Percentiles rank a stretch among this genome's conserved stretches.
These are phyloP conservation scores for Inonotus obliquus DNA, from an alignment of 1,284 basidiomycete species.

Conservation along the genomic window DNA sequence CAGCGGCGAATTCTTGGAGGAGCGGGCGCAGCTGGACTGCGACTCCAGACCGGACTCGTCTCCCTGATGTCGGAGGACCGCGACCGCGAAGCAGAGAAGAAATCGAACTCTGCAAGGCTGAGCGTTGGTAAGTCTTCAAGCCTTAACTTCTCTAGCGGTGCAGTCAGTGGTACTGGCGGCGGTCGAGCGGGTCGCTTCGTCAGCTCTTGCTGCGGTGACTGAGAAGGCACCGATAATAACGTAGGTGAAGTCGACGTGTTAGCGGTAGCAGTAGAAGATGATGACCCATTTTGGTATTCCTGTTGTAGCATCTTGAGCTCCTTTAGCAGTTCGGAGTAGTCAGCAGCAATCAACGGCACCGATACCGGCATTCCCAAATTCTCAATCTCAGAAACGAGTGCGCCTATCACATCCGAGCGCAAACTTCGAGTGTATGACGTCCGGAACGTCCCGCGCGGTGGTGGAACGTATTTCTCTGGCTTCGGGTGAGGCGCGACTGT, in stretches of 20 bases:
- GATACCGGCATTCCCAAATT: neutral
- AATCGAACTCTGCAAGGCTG: conserved; percentile 11
- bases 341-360: neutral
- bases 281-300: neutral
- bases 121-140: neutral
- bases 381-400: neutral
- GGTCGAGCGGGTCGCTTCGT: neutral
- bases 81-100: conserved; percentile 5
- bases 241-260: too few relatives aligned
- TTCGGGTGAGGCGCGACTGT: conserved; percentile 2
- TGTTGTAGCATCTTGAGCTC: neutral
- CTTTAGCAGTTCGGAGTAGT: neutral
- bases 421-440: conserved; percentile 7
- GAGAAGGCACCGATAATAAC: neutral
- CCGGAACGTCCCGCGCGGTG: conserved; percentile 14
- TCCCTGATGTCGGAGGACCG: neutral
- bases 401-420: neutral
- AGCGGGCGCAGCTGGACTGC: neutral
- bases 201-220: neutral
- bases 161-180: neutral
- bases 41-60: conserved; percentile 2
- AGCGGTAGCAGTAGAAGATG: too few relatives aligned
- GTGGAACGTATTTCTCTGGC: conserved; percentile 5
- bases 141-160: neutral
- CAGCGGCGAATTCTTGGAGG: conserved; percentile 7